phyloP scores from a whole-genome alignment of 495 filamentous ascomycete genomes.

The Lasiosphaeriaceae sp. region DNA sequence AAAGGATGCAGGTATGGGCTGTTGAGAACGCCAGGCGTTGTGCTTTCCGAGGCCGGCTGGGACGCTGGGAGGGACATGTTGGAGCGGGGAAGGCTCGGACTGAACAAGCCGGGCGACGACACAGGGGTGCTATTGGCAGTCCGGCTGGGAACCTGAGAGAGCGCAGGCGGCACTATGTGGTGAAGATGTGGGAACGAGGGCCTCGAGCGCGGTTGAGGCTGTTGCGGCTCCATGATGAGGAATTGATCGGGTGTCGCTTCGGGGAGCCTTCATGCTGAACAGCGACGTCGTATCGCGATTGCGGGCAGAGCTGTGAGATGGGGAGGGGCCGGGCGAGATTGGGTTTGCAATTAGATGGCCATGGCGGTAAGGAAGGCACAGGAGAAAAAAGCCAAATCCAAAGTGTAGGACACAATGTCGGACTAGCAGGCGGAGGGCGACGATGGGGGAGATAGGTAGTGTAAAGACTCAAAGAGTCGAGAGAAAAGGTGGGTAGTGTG shows the following conservation, averaged over 20 bases:
- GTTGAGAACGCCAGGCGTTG: slow-evolving; percentile 35
- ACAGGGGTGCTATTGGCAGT: slow-evolving; percentile 64
- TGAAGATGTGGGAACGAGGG: slow-evolving; percentile 35
- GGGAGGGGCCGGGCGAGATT: slow-evolving; percentile 2
- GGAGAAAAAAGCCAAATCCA: not conserved
- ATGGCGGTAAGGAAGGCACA: slow-evolving; percentile 6
- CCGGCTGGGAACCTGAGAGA: slow-evolving; percentile 27
- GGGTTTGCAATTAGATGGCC: slow-evolving; percentile 21
- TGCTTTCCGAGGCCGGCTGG: slow-evolving; percentile 44
- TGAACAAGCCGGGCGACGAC: slow-evolving; percentile 66
- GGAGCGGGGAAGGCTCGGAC: slow-evolving; percentile 41
- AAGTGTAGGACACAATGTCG: not conserved
- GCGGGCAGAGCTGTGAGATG: slow-evolving; percentile 4
- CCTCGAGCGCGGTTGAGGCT: slow-evolving; percentile 27
- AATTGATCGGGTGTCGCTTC: slow-evolving; percentile 18
- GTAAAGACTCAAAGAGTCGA: not conserved
- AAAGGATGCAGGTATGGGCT: slow-evolving; percentile 63
- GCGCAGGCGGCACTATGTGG: slow-evolving; percentile 30
- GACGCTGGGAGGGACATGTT: slow-evolving; percentile 28
- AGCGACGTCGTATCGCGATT: slow-evolving; percentile 11
- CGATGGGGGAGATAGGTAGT: not conserved
- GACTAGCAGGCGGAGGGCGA: not conserved
- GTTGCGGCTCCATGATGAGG: slow-evolving; percentile 33
- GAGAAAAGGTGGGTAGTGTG: slow-evolving; percentile 5
- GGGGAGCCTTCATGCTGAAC: slow-evolving; percentile 30